These are phyloP conservation scores for Zopfochytrium polystomum DNA, from an alignment of 371 early-diverging fungal genomes.

Conservation along the genomic window DNA sequence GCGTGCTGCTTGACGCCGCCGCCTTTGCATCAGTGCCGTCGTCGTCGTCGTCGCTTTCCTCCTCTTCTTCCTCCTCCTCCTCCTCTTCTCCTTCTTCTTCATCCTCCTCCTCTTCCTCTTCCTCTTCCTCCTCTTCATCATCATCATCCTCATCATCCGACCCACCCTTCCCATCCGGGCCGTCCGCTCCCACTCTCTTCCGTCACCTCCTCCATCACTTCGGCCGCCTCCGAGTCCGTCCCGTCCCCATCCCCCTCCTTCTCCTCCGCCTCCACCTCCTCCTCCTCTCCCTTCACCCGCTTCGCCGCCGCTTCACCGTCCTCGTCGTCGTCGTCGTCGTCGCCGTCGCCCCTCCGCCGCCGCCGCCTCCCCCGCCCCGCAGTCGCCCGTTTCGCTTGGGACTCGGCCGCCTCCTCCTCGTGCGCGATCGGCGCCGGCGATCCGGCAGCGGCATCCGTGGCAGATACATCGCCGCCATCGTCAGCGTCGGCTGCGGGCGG, in stretches of 20 bases:
- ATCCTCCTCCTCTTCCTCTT: constrained; percentile 22
- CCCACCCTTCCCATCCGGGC: no score
- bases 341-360: constrained; percentile 1
- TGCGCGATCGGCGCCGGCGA: no score
- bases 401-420: no score
- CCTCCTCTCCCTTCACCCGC: not conserved
- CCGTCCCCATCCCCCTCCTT: not conserved
- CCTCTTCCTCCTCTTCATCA: constrained; percentile 11
- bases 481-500: no score
- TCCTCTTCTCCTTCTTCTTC: constrained; percentile 30
- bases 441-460: no score
- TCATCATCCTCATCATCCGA: not conserved
- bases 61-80: constrained; percentile 45
- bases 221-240: not conserved
- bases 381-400: no score
- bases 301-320: not conserved
- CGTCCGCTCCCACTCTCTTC: no score
- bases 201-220: no score
- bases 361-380: no score
- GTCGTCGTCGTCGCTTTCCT: constrained; percentile 34
- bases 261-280: no score
- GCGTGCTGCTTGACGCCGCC: constrained; percentile 15
- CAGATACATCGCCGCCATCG: no score
- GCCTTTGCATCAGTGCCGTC: constrained; percentile 45
- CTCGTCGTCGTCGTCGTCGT: constrained; percentile 1